Percentiles rank a stretch among this genome's conserved stretches.
These are phyloP conservation scores for Petrea volubilis DNA, from an alignment of 257 asterid genomes.

Conservation along the genomic window DNA sequence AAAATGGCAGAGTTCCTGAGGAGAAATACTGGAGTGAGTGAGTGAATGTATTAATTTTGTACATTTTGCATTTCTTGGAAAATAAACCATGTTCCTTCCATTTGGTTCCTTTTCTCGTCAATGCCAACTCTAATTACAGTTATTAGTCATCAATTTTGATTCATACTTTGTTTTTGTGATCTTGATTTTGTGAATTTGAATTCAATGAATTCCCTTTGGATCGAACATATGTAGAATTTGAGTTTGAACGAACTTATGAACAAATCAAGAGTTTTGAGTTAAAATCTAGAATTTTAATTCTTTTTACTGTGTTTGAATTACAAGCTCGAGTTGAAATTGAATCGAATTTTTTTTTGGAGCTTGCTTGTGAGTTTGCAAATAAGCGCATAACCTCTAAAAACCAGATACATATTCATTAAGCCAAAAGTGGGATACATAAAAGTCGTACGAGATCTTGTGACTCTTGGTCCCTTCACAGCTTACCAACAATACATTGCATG, in stretches of 20 bases:
- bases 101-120: neutral
- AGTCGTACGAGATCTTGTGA: neutral
- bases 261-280: no score
- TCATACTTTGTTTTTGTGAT: neutral
- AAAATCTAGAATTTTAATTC: no score
- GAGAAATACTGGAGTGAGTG: conserved; percentile 84
- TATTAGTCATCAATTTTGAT: neutral
- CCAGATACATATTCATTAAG: no score
- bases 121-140: neutral
- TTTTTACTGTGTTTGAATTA: no score
- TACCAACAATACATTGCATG: neutral
- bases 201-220: neutral
- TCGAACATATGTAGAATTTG: no score
- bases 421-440: no score
- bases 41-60: conserved; percentile 9
- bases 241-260: no score
- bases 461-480: neutral
- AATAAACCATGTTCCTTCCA: neutral
- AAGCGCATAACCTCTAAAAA: no score
- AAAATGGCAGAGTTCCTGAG: conserved; percentile 33
- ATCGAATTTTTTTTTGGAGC: no score
- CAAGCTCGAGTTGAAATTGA: no score
- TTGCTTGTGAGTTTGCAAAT: no score
- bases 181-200: neutral
- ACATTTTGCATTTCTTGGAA: neutral